Conservation (phyloP, 257 asterid genomes). For the Nicotiana noctiflora region DNA sequence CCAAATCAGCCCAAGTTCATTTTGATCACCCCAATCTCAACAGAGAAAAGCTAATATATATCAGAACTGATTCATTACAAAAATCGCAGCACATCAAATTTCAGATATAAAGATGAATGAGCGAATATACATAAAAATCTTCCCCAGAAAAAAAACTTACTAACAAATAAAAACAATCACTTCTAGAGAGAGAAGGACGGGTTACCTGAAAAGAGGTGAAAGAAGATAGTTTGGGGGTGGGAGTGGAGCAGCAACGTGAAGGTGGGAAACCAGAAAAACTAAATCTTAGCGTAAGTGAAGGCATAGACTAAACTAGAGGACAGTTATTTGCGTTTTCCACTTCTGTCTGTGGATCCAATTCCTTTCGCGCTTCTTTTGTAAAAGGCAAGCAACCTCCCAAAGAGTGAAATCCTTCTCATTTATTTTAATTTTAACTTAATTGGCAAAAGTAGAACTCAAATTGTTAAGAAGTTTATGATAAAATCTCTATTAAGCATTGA, state of each 20-base stretch:
- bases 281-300: neutral
- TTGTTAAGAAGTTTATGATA: no score
- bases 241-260: neutral
- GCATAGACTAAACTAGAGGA: neutral
- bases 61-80: neutral
- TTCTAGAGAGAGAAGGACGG: neutral
- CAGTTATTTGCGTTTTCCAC: neutral
- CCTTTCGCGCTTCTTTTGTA: conserved; percentile 29
- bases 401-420: no score
- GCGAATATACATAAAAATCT: no score
- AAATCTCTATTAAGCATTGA: no score
- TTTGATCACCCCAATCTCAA: no score
- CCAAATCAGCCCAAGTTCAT: neutral
- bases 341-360: conserved; percentile 19
- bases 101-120: neutral
- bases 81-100: neutral
- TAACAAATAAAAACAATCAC: no score
- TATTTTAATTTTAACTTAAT: no score
- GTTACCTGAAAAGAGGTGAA: neutral
- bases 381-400: no score
- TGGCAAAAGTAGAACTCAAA: no score
- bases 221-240: neutral
- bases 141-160: no score
- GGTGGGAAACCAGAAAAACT: neutral
- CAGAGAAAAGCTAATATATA: neutral